Evolutionary conservation across 2,329 filamentous ascomycete species (phyloP).

Genomic region (Endocalyx cinctus): DNA sequence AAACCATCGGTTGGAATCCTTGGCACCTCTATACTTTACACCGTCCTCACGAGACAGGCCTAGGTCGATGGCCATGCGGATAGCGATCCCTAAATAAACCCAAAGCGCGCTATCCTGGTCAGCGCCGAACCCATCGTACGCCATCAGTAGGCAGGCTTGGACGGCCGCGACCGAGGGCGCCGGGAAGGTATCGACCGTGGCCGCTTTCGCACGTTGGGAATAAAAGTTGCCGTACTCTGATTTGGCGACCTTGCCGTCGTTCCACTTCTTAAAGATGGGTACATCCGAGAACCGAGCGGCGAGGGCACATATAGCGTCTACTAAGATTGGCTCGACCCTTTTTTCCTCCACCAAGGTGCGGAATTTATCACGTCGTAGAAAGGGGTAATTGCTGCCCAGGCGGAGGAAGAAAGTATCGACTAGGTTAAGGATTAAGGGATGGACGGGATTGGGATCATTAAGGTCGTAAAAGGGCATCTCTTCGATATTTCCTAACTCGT

Average conservation of each 20-base stretch:
- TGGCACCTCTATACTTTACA: conserved; percentile 55
- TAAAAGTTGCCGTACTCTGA: conserved; percentile 74
- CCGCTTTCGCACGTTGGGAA: conserved; percentile 76
- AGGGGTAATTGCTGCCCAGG: conserved; percentile 82
- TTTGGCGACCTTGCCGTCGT: conserved; percentile 43
- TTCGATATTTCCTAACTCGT: conserved; percentile 39
- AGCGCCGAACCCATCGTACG: conserved; percentile 84
- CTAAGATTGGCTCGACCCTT: conserved; percentile 74
- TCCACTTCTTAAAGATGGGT: conserved; percentile 45
- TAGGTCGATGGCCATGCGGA: conserved; percentile 76
- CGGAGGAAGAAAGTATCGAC: conserved; percentile 78
- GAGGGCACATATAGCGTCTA: conserved; percentile 80
- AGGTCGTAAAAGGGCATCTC: conserved; percentile 72
- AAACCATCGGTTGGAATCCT: conserved; percentile 42
- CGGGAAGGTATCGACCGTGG: conserved; percentile 75
- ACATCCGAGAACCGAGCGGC: conserved; percentile 74
- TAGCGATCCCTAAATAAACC: conserved; percentile 89
- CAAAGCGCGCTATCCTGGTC: conserved; percentile 85
- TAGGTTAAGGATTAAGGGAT: conserved; percentile 69
- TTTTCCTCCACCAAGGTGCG: conserved; percentile 75
- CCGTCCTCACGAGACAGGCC: conserved; percentile 80
- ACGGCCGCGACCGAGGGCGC: conserved; percentile 80
- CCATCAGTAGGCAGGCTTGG: conserved; percentile 77
- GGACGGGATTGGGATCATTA: conserved; percentile 65
- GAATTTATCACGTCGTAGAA: conserved; percentile 69